phyloP scores from a whole-genome alignment of 352 stramenopile species.

The Phytophthora parvispora region DNA sequence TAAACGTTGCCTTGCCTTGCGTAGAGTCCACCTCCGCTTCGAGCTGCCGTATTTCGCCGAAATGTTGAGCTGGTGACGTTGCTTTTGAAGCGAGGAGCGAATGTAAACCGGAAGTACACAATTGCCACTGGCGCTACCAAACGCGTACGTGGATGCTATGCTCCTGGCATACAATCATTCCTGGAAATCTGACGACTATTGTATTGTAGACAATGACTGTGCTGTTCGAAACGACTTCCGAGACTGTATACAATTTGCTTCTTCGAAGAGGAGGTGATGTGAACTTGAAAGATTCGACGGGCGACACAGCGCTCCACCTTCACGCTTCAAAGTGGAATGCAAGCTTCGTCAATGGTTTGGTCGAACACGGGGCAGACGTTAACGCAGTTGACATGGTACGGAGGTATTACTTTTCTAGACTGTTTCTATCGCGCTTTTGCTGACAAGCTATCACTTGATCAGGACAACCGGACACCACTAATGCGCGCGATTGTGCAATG shows the following conservation, averaged over 20 bases:
- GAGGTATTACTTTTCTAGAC: background rate
- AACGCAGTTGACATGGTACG: slow-evolving; percentile 30
- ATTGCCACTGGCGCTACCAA: slow-evolving; percentile 15
- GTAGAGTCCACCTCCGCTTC: slow-evolving; percentile 36
- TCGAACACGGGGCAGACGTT: slow-evolving; percentile 33
- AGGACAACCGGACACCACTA: slow-evolving; percentile 32
- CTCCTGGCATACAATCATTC: no score
- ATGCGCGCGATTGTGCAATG: slow-evolving; percentile 24
- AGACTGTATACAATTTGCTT: slow-evolving; percentile 21
- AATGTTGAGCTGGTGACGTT: slow-evolving; percentile 32
- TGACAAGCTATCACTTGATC: background rate
- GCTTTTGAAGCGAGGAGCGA: slow-evolving; percentile 32
- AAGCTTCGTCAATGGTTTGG: slow-evolving; percentile 21
- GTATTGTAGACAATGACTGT: slow-evolving; percentile 32
- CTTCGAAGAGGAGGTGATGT: slow-evolving; percentile 33
- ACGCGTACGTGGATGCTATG: slow-evolving; percentile 34
- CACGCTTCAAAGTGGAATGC: slow-evolving; percentile 32
- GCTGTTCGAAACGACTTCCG: slow-evolving; percentile 33
- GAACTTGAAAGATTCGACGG: slow-evolving; percentile 25
- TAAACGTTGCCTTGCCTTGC: background rate
- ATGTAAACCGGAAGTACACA: slow-evolving; percentile 32
- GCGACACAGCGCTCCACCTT: slow-evolving; percentile 30
- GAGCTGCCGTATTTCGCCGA: slow-evolving; percentile 31
- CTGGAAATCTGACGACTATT: no score
- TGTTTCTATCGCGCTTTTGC: background rate